Percentiles rank a stretch among this genome's conserved stretches.
Conservation (phyloP, 306 rosid genomes). For the Cicer pinnatifidum region DNA sequence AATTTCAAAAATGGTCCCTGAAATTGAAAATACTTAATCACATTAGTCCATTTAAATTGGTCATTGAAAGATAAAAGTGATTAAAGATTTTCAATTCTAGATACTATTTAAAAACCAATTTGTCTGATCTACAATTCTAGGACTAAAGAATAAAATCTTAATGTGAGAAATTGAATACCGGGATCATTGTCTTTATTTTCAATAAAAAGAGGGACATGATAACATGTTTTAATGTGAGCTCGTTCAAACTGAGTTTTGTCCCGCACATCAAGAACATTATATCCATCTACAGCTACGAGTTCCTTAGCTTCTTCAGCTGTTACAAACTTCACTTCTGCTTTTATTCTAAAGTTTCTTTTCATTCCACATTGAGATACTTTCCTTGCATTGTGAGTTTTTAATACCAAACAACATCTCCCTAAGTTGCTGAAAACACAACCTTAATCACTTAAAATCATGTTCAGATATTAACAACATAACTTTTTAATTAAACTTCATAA, state of each 20-base stretch:
- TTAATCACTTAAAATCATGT: constrained; percentile 49
- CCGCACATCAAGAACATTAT: constrained; percentile 74
- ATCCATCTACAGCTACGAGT: constrained; percentile 71
- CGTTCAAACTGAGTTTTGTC: constrained; percentile 74
- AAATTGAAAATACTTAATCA: background rate
- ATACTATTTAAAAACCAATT: background rate
- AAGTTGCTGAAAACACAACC: constrained; percentile 70
- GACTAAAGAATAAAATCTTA: background rate
- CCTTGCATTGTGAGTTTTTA: constrained; percentile 63
- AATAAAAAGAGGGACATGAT: constrained; percentile 86
- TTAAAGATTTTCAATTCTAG: background rate
- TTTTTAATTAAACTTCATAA: constrained; percentile 1
- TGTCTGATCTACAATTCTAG: background rate
- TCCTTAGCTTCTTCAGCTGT: constrained; percentile 77
- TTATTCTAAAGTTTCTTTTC: constrained; percentile 51
- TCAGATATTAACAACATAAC: constrained; percentile 34
- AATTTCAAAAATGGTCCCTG: background rate
- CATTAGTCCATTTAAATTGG: background rate
- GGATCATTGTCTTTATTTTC: constrained; percentile 82
- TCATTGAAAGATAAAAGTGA: background rate
- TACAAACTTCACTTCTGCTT: constrained; percentile 77
- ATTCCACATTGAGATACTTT: constrained; percentile 41
- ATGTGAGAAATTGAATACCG: constrained; percentile 51
- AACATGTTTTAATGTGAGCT: constrained; percentile 85
- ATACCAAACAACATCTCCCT: constrained; percentile 62